A percentile compares a stretch with the other conserved stretches of the same genome.
Evolutionary conservation across 75 land plant genomes (phyloP).

Genomic region (Pinus tabuliformis): DNA sequence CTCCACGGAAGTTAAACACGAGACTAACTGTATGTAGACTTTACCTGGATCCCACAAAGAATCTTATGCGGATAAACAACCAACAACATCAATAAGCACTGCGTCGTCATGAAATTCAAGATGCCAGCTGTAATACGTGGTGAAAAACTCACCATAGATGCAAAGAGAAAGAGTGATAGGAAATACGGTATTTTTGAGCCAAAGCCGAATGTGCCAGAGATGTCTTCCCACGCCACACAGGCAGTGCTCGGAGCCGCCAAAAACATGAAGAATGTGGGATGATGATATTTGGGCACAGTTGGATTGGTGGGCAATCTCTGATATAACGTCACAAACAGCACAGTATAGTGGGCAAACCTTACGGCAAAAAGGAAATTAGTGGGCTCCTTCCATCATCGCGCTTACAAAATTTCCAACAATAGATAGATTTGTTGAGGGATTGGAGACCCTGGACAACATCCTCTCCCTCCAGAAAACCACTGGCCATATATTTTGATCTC

Average conservation of each 20-base stretch:
- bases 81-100: neutral
- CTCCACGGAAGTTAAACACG: too few relatives aligned
- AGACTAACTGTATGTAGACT: neutral
- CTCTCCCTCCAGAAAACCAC: slow-evolving; percentile 77
- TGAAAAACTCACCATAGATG: slow-evolving; percentile 50
- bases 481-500: slow-evolving; percentile 84
- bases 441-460: slow-evolving; percentile 73
- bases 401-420: slow-evolving; percentile 75
- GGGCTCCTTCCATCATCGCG: slow-evolving; percentile 58
- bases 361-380: slow-evolving; percentile 70
- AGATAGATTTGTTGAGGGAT: slow-evolving; percentile 75
- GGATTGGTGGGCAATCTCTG: slow-evolving; percentile 77
- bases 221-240: slow-evolving; percentile 66
- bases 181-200: slow-evolving; percentile 58
- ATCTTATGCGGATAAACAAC: slow-evolving; percentile 23
- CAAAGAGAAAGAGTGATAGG: slow-evolving; percentile 67
- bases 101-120: neutral
- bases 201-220: slow-evolving; percentile 57
- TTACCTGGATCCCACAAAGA: slow-evolving; percentile 28
- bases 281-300: slow-evolving; percentile 68
- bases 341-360: slow-evolving; percentile 66
- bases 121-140: neutral
- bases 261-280: slow-evolving; percentile 59
- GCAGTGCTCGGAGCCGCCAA: slow-evolving; percentile 32
- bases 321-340: slow-evolving; percentile 76